Conservation (phyloP, 164 flowering plant species). For the Annona squamosa region DNA sequence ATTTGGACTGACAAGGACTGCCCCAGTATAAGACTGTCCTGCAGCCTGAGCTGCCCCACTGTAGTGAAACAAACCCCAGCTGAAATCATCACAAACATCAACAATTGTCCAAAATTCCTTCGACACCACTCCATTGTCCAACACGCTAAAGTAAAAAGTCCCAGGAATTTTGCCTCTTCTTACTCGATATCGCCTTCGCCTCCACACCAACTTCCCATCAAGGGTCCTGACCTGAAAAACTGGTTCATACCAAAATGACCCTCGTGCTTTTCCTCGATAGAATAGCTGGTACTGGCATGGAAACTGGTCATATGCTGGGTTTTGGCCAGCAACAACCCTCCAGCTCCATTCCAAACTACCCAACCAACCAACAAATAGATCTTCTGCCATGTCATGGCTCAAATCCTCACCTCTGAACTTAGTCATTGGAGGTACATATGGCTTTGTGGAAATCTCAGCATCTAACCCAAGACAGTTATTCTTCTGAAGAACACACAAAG, state of each 20-base stretch:
- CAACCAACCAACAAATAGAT: slow-evolving; percentile 90
- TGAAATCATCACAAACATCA: slow-evolving; percentile 71
- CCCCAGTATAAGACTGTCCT: slow-evolving; percentile 94
- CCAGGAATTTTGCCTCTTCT: slow-evolving; percentile 63
- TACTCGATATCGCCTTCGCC: slow-evolving; percentile 79
- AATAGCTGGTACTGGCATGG: slow-evolving; percentile 97
- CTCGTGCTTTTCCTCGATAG: slow-evolving; percentile 82
- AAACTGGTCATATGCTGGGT: slow-evolving; percentile 98
- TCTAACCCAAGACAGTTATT: slow-evolving; percentile 80
- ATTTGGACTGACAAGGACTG: slow-evolving; percentile 79
- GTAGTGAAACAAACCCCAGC: slow-evolving; percentile 93
- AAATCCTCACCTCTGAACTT: slow-evolving; percentile 49
- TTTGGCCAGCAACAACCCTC: slow-evolving; percentile 94
- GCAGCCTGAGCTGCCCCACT: slow-evolving; percentile 88
- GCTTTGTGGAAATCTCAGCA: slow-evolving; percentile 71
- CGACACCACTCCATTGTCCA: slow-evolving; percentile 96
- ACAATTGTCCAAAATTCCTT: slow-evolving; percentile 94
- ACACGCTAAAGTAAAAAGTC: slow-evolving; percentile 73
- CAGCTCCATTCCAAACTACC: slow-evolving; percentile 88
- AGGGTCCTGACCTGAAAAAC: slow-evolving; percentile 79
- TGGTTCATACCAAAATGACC: slow-evolving; percentile 97
- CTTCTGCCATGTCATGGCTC: slow-evolving; percentile 77
- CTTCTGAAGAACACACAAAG: slow-evolving; percentile 84
- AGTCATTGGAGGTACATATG: slow-evolving; percentile 57
- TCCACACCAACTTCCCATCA: slow-evolving; percentile 78